These are phyloP conservation scores for Solanum appendiculatum DNA, from an alignment of 257 asterid species.

Conservation along the genomic window DNA sequence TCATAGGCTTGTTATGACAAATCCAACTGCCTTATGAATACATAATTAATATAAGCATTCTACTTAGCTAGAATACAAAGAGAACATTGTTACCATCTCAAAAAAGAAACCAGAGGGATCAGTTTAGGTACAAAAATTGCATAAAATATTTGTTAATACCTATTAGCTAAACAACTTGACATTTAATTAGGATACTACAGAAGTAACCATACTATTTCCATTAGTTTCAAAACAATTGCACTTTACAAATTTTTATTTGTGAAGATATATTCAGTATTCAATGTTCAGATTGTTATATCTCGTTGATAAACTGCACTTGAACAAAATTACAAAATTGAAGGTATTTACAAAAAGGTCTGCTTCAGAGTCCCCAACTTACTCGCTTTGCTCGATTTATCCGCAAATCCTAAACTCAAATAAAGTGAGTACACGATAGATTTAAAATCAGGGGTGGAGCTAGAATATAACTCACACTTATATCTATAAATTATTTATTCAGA, in stretches of 20 bases:
- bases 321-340: too few species aligned
- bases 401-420: constrained; percentile 36
- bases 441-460: too few species aligned
- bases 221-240: too few species aligned
- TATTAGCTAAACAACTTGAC: not conserved
- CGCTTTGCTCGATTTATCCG: constrained; percentile 71
- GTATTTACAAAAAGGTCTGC: too few species aligned
- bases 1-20: not conserved
- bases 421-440: not conserved
- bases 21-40: not conserved
- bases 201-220: not conserved
- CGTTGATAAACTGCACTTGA: too few species aligned
- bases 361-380: constrained; percentile 59
- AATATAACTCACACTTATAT: too few species aligned
- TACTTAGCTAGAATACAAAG: not conserved
- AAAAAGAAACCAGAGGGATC: not conserved
- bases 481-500: too few species aligned
- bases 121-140: not conserved
- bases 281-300: too few species aligned
- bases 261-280: too few species aligned
- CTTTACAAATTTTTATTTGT: too few species aligned
- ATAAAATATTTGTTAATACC: not conserved
- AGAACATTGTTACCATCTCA: too few species aligned
- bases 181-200: not conserved
- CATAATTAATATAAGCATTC: not conserved